These are phyloP conservation scores for Ogataea pini DNA, from an alignment of 805 yeast species.

Conservation along the genomic window DNA sequence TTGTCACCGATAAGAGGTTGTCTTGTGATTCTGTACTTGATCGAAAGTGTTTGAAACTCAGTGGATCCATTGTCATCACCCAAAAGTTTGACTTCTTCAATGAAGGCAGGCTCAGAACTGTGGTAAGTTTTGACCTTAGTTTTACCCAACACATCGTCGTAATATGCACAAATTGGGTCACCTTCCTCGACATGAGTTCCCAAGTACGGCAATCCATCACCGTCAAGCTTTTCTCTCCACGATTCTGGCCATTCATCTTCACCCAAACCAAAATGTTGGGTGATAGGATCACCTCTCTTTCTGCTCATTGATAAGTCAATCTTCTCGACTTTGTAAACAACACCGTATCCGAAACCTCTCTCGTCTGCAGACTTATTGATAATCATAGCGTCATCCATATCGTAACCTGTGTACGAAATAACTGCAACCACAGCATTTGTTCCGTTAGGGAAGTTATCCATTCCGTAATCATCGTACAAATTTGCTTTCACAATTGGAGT, in stretches of 20 bases:
- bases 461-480: conserved; percentile 91
- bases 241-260: conserved; percentile 87
- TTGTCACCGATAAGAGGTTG: conserved; percentile 96
- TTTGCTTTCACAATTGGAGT: conserved; percentile 95
- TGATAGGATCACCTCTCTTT: conserved; percentile 90
- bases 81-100: conserved; percentile 90
- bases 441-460: conserved; percentile 98
- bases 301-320: conserved; percentile 76
- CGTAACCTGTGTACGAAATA: conserved; percentile 97
- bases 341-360: conserved; percentile 97
- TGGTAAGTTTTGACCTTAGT: conserved; percentile 93
- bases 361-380: conserved; percentile 96
- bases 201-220: conserved; percentile 88
- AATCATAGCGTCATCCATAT: conserved; percentile 99
- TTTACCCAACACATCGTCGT: conserved; percentile 85
- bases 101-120: conserved; percentile 90
- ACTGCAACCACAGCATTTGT: conserved; percentile 98
- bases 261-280: conserved; percentile 94
- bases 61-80: conserved; percentile 78
- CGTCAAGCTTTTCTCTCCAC: conserved; percentile 87
- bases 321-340: conserved; percentile 92
- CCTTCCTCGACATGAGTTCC: conserved; percentile 92
- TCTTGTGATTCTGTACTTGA: conserved; percentile 89
- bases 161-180: conserved; percentile 92
- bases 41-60: conserved; percentile 82